Evolutionary conservation across 148 eudicot species (phyloP).

Genomic region (Fagopyrum homotropicum): DNA sequence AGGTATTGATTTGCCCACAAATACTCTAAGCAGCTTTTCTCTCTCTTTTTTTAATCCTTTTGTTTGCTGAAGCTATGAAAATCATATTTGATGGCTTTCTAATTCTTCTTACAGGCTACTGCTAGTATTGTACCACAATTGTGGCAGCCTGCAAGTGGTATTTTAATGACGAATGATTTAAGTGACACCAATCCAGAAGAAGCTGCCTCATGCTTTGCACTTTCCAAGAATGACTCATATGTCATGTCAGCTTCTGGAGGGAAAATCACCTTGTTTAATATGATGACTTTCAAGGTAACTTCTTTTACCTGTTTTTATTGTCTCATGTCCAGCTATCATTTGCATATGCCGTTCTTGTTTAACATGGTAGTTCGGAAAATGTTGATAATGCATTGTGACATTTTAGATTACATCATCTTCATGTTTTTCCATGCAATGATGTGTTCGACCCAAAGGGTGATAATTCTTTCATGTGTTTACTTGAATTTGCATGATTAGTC

Average conservation of each 20-base stretch:
- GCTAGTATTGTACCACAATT: slow-evolving; percentile 82
- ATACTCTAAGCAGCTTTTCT: background rate
- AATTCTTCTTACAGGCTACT: slow-evolving; percentile 56
- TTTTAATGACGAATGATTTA: slow-evolving; percentile 83
- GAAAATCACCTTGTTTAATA: slow-evolving; percentile 85
- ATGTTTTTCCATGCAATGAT: background rate
- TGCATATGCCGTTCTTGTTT: background rate
- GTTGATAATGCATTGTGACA: slow-evolving; percentile 1
- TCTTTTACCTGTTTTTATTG: background rate
- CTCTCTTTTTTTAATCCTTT: background rate
- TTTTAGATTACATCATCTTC: background rate
- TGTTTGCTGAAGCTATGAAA: background rate
- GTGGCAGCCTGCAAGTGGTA: slow-evolving; percentile 98
- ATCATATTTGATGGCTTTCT: background rate
- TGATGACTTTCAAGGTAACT: slow-evolving; percentile 97
- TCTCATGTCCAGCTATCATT: background rate
- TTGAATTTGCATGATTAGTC: background rate
- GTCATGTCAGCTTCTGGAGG: slow-evolving; percentile 97
- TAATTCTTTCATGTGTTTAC: background rate
- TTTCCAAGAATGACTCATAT: slow-evolving; percentile 95
- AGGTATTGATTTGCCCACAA: slow-evolving; percentile 33
- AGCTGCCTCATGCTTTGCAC: slow-evolving; percentile 90
- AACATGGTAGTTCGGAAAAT: background rate
- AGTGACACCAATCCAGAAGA: slow-evolving; percentile 84
- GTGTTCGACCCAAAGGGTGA: background rate